Base-by-base conservation (phyloP, 2,329 filamentous ascomycete genomes). In the Dothiorella sarmentorum region DNA sequence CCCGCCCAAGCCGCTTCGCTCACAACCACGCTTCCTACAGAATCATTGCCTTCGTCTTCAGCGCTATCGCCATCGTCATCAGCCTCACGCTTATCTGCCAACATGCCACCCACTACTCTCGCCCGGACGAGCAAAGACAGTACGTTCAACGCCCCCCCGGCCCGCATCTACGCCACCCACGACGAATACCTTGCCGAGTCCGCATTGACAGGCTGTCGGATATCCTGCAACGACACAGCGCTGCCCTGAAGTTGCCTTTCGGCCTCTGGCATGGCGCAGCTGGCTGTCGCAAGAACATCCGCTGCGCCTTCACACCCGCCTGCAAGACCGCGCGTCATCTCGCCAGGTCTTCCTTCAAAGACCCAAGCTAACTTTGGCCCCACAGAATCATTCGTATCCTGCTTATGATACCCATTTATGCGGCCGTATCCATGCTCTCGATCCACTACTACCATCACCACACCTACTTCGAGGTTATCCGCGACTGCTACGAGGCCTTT, bases 401-500 rank as follows among this genome's bases (percentile, higher is more conserved):
- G 24, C 86, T 92, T 71, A 93, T 95, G 89, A 84, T 95, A 51
- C 91, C 91, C 37, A 80, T 95, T 61, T 95, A 95, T 72, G 81
- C 87, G 52, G 78, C 85, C 37, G 86, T 91, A 18, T 86, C 88
- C 31, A 89, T 89, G 69, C 80, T 93, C 35, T 86, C 85, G 61
- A 84, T 90, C 65, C 79, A 82, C 64, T 91, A 83, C 76, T 93
- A 94, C 77, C 83, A 81, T 70, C 83, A 91, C 67, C 85, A 87
- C 49, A 83, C 94, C 59, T 95, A 95, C 76, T 94, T 88, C 71
- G 82, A 90, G 68, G 86, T 94, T 55, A 77, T 93, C 42, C 85
- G 88, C 66, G 88, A 94, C 71, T 93, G 89, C 74, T 95, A 95
- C 72, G 91, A 95, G 76, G 90, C 91, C 10, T 93, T 95, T 67